These are phyloP conservation scores for Tricholoma furcatifolium DNA, from an alignment of 768 basidiomycete species.

Conservation along the genomic window DNA sequence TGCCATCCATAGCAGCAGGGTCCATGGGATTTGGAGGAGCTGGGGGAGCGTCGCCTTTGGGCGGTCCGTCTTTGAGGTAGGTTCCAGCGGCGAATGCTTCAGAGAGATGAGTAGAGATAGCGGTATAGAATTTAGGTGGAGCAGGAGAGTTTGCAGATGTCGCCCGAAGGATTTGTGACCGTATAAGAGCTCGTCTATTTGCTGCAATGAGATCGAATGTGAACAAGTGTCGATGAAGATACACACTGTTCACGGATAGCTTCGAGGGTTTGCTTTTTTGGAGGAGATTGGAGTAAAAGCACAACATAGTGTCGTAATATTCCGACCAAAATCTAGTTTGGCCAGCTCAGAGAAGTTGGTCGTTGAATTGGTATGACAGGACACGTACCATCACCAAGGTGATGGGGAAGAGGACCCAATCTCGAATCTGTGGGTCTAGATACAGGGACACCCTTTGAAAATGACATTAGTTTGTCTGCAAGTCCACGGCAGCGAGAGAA, in stretches of 20 bases:
- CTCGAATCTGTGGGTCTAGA: constrained; percentile 94
- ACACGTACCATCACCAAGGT: constrained; percentile 89
- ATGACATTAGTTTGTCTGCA: not conserved
- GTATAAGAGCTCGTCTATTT: constrained; percentile 69
- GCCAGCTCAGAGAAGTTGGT: constrained; percentile 1
- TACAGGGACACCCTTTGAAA: constrained; percentile 52
- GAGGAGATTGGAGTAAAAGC: constrained; percentile 75
- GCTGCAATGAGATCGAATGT: constrained; percentile 6
- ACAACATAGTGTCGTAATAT: constrained; percentile 92
- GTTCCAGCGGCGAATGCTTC: constrained; percentile 71
- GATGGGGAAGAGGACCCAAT: constrained; percentile 94
- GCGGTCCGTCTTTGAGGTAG: constrained; percentile 85
- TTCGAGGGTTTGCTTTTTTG: constrained; percentile 75
- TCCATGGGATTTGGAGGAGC: constrained; percentile 84
- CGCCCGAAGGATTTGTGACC: constrained; percentile 81
- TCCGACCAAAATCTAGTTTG: constrained; percentile 81
- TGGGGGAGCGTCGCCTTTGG: constrained; percentile 57
- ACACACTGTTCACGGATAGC: constrained; percentile 93
- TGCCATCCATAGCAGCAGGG: constrained; percentile 92
- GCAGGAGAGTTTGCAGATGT: constrained; percentile 81
- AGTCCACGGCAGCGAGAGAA: not conserved
- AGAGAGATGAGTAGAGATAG: constrained; percentile 74
- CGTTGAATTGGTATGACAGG: not conserved
- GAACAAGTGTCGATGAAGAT: not conserved
- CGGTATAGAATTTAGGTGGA: constrained; percentile 67